Conservation (phyloP, 2,329 filamentous ascomycete genomes). For the Aspergillus candidus region DNA sequence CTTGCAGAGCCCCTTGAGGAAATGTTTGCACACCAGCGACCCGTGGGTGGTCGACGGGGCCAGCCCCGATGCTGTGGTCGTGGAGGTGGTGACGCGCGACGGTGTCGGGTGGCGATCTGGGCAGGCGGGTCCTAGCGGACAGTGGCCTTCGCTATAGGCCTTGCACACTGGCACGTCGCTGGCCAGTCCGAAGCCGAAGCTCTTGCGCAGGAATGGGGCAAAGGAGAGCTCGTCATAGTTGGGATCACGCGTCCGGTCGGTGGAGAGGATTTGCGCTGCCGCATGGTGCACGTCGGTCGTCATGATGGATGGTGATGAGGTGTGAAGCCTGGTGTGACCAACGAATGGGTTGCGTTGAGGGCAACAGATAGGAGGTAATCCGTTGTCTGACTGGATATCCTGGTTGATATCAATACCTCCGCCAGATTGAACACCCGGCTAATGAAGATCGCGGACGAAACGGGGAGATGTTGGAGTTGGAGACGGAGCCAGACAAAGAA, state of each 20-base stretch:
- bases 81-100: constrained; percentile 39
- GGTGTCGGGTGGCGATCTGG: constrained; percentile 69
- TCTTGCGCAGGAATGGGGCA: constrained; percentile 73
- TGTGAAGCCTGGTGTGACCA: too few species aligned
- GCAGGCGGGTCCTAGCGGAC: constrained; percentile 76
- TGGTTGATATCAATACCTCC: too few species aligned
- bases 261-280: constrained; percentile 31
- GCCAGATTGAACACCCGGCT: too few species aligned
- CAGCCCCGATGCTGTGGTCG: constrained; percentile 37
- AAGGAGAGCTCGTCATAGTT: constrained; percentile 69
- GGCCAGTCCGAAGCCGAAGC: constrained; percentile 77
- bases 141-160: constrained; percentile 78
- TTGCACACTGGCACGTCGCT: constrained; percentile 76
- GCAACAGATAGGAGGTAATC: too few species aligned
- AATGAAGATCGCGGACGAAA: not conserved
- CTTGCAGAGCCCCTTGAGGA: constrained; percentile 94
- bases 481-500: not conserved
- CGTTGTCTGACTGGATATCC: too few species aligned
- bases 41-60: constrained; percentile 38
- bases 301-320: constrained; percentile 18
- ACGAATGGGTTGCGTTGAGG: too few species aligned
- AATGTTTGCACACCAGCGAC: constrained; percentile 93
- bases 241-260: constrained; percentile 31
- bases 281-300: constrained; percentile 28
- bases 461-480: not conserved